Percentiles rank a stretch among this genome's conserved stretches.
Conservation (phyloP, 441 rosid species). For the Jatropha podagrica region DNA sequence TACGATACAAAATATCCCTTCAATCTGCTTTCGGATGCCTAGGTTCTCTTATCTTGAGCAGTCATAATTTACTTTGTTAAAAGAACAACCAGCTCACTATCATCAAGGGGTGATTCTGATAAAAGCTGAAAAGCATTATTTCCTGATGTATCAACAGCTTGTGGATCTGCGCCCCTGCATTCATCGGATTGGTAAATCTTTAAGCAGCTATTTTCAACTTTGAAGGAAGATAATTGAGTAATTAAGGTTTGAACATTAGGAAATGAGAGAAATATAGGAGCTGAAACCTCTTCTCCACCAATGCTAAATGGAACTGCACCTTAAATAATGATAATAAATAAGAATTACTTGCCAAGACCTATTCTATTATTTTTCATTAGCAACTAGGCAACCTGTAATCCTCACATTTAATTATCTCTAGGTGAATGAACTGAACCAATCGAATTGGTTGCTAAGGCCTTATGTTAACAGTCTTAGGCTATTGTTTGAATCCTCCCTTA, state of each 20-base stretch:
- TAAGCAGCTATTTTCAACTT: conserved; percentile 7
- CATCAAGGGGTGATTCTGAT: conserved; percentile 49
- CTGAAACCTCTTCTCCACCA: not conserved
- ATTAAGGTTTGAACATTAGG: not conserved
- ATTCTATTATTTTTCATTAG: no score
- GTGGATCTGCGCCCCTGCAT: conserved; percentile 90
- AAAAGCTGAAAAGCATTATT: conserved; percentile 55
- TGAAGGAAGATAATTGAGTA: not conserved
- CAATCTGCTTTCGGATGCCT: not conserved
- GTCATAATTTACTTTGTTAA: conserved; percentile 42
- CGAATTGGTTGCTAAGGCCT: not conserved
- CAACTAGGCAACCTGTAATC: not conserved
- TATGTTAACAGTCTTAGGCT: not conserved
- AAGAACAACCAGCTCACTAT: conserved; percentile 54
- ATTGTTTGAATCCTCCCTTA: not conserved
- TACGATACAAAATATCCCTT: conserved; percentile 12
- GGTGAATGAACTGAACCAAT: not conserved
- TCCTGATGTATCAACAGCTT: conserved; percentile 52
- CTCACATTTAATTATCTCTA: not conserved
- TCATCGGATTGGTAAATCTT: conserved; percentile 11
- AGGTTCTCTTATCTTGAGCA: not conserved
- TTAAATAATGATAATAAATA: not conserved
- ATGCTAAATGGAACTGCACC: not conserved
- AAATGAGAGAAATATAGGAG: not conserved
- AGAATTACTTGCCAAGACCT: no score